phyloP scores from a whole-genome alignment of 192 early-diverging fungal species.

The Coemansia interrupta region DNA sequence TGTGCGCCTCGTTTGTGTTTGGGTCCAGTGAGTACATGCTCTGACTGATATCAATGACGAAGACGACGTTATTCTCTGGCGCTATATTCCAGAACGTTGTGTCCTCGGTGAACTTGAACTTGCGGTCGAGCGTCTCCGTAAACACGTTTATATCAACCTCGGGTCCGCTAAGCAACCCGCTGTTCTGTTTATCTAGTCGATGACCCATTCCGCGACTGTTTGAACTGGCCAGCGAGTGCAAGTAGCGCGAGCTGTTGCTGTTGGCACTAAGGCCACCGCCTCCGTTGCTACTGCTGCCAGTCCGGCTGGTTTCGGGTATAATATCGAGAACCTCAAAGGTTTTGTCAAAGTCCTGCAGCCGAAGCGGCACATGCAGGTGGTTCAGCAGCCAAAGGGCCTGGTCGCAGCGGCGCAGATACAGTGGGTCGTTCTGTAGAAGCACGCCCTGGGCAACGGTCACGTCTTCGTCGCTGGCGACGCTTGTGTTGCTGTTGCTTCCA shows the following conservation, averaged over 20 bases:
- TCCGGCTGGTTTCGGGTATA: conserved; percentile 5
- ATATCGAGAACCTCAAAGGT: conserved; percentile 36
- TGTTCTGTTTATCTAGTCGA: conserved; percentile 13
- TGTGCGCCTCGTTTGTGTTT: conserved; percentile 40
- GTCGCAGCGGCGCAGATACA: conserved; percentile 39
- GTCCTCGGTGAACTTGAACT: conserved; percentile 51
- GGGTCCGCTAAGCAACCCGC: background rate
- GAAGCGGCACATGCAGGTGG: conserved; percentile 40
- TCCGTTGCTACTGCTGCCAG: background rate
- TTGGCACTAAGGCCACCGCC: background rate
- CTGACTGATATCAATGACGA: conserved; percentile 54
- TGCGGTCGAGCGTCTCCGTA: conserved; percentile 39
- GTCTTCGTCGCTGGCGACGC: conserved; percentile 6
- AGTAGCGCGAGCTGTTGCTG: conserved; percentile 15
- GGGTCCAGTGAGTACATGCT: conserved; percentile 56
- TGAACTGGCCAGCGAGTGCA: conserved; percentile 6
- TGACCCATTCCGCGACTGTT: conserved; percentile 17
- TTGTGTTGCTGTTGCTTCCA: too few relatives aligned
- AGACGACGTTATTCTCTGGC: conserved; percentile 50
- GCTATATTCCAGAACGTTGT: conserved; percentile 48
- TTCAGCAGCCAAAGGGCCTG: conserved; percentile 48
- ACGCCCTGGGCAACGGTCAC: conserved; percentile 29
- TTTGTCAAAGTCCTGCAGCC: conserved; percentile 39
- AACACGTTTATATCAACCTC: conserved; percentile 16
- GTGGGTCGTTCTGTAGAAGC: conserved; percentile 19